Evolutionary conservation across 2,329 filamentous ascomycete species (phyloP).

Genomic region (Cordyceps farinosa): DNA sequence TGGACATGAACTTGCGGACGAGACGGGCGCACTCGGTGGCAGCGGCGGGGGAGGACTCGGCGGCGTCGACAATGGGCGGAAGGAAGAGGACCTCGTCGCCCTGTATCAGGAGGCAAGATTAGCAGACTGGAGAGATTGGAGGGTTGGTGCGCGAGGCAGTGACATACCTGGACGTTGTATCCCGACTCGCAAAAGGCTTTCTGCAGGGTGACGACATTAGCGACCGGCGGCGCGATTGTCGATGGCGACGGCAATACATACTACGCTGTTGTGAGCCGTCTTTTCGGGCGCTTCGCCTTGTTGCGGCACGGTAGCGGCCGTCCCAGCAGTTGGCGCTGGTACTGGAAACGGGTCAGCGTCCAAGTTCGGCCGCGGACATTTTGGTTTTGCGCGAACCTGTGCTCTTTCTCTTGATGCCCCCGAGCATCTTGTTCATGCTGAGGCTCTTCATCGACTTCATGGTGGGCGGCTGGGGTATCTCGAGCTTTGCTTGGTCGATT

Average conservation of each 20-base stretch:
- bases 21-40: constrained; percentile 75
- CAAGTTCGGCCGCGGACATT: background rate
- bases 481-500: too few relatives aligned
- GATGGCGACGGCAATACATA: constrained; percentile 37
- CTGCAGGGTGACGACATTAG: constrained; percentile 39
- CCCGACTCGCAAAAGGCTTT: constrained; percentile 78
- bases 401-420: constrained; percentile 50
- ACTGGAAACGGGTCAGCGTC: constrained; percentile 12
- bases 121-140: background rate
- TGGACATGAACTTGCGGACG: constrained; percentile 78
- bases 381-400: constrained; percentile 24
- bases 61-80: constrained; percentile 88
- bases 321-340: background rate
- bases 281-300: constrained; percentile 61
- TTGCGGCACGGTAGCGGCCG: background rate
- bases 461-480: constrained; percentile 11
- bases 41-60: constrained; percentile 85
- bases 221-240: background rate
- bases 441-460: constrained; percentile 51
- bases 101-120: constrained; percentile 35
- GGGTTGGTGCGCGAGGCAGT: constrained; percentile 23
- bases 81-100: constrained; percentile 90
- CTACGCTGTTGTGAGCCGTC: constrained; percentile 62
- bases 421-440: constrained; percentile 54
- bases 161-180: constrained; percentile 52